These are phyloP conservation scores for Cytospora paraplurivora DNA, from an alignment of 2,329 filamentous ascomycete genomes.

Conservation along the genomic window DNA sequence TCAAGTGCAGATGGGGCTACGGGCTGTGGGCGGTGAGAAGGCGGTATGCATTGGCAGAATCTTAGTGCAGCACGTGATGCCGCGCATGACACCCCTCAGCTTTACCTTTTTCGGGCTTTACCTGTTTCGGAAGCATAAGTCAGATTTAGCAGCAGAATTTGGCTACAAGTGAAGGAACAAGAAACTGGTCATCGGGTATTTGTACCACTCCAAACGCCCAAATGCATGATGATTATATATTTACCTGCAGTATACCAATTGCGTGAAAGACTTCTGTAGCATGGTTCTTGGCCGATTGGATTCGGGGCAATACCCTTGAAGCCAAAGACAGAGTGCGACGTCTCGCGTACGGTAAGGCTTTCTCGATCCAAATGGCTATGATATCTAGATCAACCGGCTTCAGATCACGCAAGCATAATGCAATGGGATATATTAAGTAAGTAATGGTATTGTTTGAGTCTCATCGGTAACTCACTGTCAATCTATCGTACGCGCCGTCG, in stretches of 20 bases:
- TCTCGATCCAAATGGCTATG: background rate
- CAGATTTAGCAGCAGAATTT: background rate
- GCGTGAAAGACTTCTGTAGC: background rate
- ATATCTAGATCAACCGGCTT: background rate
- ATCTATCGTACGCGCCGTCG: background rate
- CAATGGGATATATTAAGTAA: background rate
- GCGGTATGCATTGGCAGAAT: slow-evolving; percentile 11
- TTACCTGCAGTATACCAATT: background rate
- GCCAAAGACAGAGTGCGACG: slow-evolving; percentile 18
- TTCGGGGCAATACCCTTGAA: slow-evolving; percentile 22
- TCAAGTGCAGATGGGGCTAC: slow-evolving; percentile 11
- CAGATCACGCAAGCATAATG: background rate
- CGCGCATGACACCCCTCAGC: slow-evolving; percentile 8
- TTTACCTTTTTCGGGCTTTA: background rate
- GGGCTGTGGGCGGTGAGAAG: slow-evolving; percentile 24
- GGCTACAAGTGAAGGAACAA: background rate
- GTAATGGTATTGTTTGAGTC: background rate
- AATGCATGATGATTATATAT: slow-evolving; percentile 29
- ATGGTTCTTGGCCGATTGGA: slow-evolving; percentile 29
- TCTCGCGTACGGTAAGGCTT: background rate
- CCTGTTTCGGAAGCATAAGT: background rate
- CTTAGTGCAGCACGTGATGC: slow-evolving; percentile 12
- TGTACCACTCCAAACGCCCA: slow-evolving; percentile 22
- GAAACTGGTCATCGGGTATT: slow-evolving; percentile 22
- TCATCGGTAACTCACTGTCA: background rate